Evolutionary conservation across 2,329 filamentous ascomycete species (phyloP).

Genomic region (Colletotrichum sp.): DNA sequence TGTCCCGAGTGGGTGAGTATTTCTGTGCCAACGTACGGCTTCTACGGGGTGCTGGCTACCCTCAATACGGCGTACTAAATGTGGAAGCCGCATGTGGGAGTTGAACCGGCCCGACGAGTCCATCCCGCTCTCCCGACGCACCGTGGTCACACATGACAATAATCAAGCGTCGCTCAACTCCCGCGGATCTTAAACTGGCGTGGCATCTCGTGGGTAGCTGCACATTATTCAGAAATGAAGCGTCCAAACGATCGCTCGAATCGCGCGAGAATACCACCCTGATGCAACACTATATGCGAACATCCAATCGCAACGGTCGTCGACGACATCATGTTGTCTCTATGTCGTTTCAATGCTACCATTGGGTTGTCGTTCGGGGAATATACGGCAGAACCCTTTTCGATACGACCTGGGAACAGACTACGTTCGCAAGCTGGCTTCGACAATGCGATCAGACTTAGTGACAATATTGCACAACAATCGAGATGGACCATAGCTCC

Average conservation of each 20-base stretch:
- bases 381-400: not conserved
- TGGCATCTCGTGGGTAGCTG: not conserved
- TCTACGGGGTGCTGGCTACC: not conserved
- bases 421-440: not conserved
- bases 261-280: not conserved
- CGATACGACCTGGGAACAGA: not conserved
- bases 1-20: not conserved
- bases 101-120: not conserved
- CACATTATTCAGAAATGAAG: not conserved
- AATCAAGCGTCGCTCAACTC: not conserved
- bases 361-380: not conserved
- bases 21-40: not conserved
- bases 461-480: not conserved
- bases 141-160: not conserved
- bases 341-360: not conserved
- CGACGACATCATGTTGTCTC: not conserved
- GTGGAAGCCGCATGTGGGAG: not conserved
- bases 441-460: not conserved
- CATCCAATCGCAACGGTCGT: conserved; percentile 6
- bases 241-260: not conserved
- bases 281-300: not conserved
- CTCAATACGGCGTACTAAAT: not conserved
- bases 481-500: not conserved
- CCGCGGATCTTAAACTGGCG: not conserved
- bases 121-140: not conserved